Base-by-base conservation (phyloP, 2,329 filamentous ascomycete genomes). In the Coniochaeta prunicola region DNA sequence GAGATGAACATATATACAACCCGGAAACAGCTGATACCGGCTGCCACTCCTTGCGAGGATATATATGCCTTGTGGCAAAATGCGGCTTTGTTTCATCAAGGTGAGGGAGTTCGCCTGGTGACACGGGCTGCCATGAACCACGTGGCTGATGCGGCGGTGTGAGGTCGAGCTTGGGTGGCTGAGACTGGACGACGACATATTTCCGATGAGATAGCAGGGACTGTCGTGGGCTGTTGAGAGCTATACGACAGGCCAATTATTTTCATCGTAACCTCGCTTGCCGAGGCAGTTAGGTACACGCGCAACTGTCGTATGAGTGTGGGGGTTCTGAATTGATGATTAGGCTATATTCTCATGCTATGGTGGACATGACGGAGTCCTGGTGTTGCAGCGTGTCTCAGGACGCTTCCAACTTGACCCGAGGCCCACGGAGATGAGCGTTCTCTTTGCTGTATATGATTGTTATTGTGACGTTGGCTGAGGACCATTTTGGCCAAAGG, bases 11-110 rank as follows among this genome's bases (percentile, higher is more conserved):
- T 58, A 38, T 36, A 48, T 58, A 53, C 45, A 40, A 54, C 31
- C 33, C 33, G 31, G 15, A 17, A 19, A 15, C 28, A 24, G 57
- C 13, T 53, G 28, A 50, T 28, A 50, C 45, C 45, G 45, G 24
- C 10, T 50, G 17, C 45, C 7, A 15, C 12, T 30, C 40, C 24
- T 26, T 19, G 10, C 19, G 40, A 45, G 12, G 40, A 24, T n/a
- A 40, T 45, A 24, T n/a, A 40, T 45, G 24, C 28, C 21, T 56
- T 31, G n/a, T 63, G 63, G 63, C 36, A 63, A 64, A 64, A 64
- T 64, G 63, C 61, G 60, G 59, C 24, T 53, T 33, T 56, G 63
- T 64, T 64, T 64, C 63, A 62, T 40, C 42, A 33, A 30, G n/a
- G 50, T 58, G 56, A 45, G 53, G 21, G 26, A 42, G n/a, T n/a